Evolutionary conservation across 2,329 filamentous ascomycete species (phyloP), one percentile per base, ranked within the genome.

Genomic region (Neonectria hederae): DNA sequence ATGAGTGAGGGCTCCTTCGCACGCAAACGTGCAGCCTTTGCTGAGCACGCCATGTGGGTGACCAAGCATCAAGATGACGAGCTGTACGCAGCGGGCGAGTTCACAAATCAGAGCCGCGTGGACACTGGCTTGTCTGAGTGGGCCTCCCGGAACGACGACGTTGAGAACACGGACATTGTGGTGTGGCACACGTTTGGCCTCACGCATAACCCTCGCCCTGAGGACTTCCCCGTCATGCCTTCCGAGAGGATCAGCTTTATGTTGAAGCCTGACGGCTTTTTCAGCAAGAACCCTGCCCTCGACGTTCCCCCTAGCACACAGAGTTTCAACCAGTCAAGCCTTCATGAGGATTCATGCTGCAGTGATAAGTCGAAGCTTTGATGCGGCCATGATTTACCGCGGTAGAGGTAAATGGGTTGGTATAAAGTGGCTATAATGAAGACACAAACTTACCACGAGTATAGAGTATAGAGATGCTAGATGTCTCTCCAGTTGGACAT

Each of bases 181-280:
- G 85, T 97, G 14, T 97, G 93, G 93, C 93, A 97, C 80, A 96
- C 92, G 0, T 97, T 97, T 73, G 93, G 93, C 38, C 83, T 97
- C 42, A 94, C 90, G 1, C 93, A 97, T 76, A 94, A 97, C 83
- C 62, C 66, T 4, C 42, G 59, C 6, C 59, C 57, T 0, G 66
- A 68, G 42, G 65, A 90, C 72, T 90, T 89, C 78, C 88, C 88
- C 0, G 86, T 90, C 32, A 90, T 90, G 88, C 88, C 88, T 0
- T 83, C 82, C 64, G 88, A 90, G 74, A 82, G 78, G 52, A 76
- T 85, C 59, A 78, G 77, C 62, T 81, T 85, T 0, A 73, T 74
- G 1, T 70, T 86, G 51, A 84, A 84, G 72, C 83, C 84, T 0
- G 80, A 80, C 5, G 83, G 84, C 63, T 84, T 86, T 69, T 86